Evolutionary conservation across 495 filamentous ascomycete species (phyloP).

Genomic region (Copromyces sp.): DNA sequence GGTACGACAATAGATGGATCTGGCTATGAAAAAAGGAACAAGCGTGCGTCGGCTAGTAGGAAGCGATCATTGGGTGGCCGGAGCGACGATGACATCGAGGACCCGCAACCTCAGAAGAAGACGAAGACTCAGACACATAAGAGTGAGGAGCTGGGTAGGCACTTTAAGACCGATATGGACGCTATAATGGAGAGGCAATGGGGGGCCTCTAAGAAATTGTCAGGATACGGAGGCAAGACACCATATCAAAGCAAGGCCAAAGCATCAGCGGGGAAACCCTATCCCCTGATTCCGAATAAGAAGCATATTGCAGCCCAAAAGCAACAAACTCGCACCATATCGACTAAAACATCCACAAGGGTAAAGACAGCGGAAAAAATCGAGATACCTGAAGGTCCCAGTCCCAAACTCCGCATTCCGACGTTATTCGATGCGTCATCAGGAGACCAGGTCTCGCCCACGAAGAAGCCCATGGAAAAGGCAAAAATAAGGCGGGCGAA

Average conservation of each 20-base stretch:
- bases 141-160: background rate
- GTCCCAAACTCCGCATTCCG: background rate
- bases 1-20: background rate
- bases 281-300: background rate
- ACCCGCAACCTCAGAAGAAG: conserved; percentile 2
- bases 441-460: background rate
- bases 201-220: background rate
- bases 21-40: background rate
- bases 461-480: background rate
- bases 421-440: background rate
- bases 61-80: background rate
- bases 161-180: background rate
- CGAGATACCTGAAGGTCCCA: background rate
- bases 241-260: background rate
- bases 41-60: background rate
- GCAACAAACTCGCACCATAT: background rate
- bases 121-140: background rate
- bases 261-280: background rate
- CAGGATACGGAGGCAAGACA: background rate
- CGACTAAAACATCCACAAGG: background rate
- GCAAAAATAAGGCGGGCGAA: background rate
- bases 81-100: background rate
- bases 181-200: background rate
- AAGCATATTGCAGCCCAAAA: background rate
- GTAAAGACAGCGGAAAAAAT: background rate